Percentiles rank a stretch among this genome's conserved stretches.
phyloP scores from a whole-genome alignment of 2,329 filamentous ascomycete species.

The Colletotrichum horii region DNA sequence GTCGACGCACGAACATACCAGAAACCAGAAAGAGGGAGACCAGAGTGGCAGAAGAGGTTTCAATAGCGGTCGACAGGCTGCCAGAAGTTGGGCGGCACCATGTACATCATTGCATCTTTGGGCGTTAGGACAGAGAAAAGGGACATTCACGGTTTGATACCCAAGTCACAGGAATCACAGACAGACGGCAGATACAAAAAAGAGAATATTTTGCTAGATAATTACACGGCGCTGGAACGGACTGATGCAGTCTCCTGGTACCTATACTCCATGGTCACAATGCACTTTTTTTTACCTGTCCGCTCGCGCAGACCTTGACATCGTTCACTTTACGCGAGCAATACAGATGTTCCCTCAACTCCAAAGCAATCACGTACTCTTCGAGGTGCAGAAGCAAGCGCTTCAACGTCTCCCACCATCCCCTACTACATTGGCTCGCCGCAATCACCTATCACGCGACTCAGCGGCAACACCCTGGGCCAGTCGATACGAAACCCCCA shows the following conservation, averaged over 20 bases:
- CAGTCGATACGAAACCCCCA: not conserved
- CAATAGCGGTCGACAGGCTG: not conserved
- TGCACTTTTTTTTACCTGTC: not conserved
- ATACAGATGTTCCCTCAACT: not conserved
- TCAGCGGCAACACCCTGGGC: not conserved
- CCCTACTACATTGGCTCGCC: not conserved
- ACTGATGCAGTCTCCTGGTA: not conserved
- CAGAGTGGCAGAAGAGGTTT: not conserved
- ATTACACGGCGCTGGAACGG: not conserved
- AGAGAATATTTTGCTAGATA: not conserved
- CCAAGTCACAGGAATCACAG: not conserved
- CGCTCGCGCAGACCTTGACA: not conserved
- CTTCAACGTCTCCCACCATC: not conserved
- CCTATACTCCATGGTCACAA: not conserved
- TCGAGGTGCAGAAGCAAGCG: not conserved
- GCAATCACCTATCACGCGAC: not conserved
- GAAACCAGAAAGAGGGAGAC: not conserved
- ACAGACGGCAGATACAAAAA: not conserved
- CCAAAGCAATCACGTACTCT: not conserved
- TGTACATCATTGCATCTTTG: not conserved
- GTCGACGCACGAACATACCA: not conserved
- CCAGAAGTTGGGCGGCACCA: not conserved
- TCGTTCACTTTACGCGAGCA: not conserved
- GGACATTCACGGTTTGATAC: slow-evolving; percentile 6
- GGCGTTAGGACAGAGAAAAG: not conserved